A percentile compares a stretch with the other conserved stretches of the same genome.
These are phyloP conservation scores for Phytophthora citricola DNA, from an alignment of 352 stramenopile species.

Conservation along the genomic window DNA sequence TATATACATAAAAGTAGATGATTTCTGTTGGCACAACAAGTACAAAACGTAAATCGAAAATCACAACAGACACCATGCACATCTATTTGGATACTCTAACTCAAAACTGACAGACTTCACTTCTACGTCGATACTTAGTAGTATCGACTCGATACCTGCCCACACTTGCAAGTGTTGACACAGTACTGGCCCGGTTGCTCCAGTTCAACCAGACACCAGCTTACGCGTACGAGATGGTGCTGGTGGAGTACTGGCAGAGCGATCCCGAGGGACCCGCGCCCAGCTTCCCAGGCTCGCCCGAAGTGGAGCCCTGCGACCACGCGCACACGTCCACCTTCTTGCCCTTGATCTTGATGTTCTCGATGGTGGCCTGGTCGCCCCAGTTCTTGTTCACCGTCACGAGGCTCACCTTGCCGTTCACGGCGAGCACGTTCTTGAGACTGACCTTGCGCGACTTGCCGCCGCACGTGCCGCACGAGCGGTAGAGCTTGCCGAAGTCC, in stretches of 20 bases:
- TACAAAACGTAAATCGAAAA: background rate
- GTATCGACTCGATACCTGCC: no score
- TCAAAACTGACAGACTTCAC: no score
- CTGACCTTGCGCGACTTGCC: slow-evolving; percentile 15
- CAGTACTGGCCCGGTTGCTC: no score
- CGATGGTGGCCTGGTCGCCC: no score
- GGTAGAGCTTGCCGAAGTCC: no score
- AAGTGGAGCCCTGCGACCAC: background rate
- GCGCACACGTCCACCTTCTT: no score
- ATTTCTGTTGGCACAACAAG: no score
- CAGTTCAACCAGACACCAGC: background rate
- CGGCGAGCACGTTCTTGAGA: background rate
- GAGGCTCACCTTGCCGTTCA: slow-evolving; percentile 1
- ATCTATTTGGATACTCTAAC: background rate
- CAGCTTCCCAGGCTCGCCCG: slow-evolving; percentile 13
- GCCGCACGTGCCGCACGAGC: slow-evolving; percentile 2
- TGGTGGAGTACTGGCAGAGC: slow-evolving; percentile 37
- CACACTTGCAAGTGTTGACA: no score
- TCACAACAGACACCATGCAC: slow-evolving; percentile 4
- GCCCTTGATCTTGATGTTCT: no score
- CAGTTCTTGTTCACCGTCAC: slow-evolving; percentile 8
- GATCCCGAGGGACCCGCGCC: slow-evolving; percentile 25
- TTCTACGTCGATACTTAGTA: no score
- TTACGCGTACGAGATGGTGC: slow-evolving; percentile 25
- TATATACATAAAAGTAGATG: no score